These are phyloP conservation scores for Irpex rosettiformis DNA, from an alignment of 1,284 basidiomycete species.

Conservation along the genomic window DNA sequence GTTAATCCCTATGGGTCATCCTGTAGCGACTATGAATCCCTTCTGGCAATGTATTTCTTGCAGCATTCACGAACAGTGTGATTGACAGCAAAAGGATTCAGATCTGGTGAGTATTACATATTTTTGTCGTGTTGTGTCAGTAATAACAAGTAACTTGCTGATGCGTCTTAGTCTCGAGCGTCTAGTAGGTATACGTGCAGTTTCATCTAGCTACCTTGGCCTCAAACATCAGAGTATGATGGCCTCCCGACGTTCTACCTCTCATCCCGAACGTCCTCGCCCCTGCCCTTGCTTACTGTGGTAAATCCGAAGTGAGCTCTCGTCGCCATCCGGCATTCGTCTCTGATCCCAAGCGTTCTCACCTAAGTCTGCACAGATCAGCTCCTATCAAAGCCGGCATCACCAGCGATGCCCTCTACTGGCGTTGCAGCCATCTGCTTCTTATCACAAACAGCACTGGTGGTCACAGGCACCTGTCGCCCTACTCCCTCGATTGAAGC, in stretches of 20 bases:
- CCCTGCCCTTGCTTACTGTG: no score
- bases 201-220: background rate
- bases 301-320: background rate
- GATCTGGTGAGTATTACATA: background rate
- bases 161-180: no score
- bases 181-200: no score
- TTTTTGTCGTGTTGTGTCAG: background rate
- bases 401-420: background rate
- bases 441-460: background rate
- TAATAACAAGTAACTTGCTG: no score
- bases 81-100: background rate
- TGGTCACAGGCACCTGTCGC: background rate
- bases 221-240: background rate
- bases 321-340: no score
- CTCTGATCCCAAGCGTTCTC: no score
- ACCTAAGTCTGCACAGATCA: background rate
- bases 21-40: background rate
- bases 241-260: background rate
- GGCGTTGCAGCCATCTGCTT: background rate
- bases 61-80: background rate
- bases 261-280: no score
- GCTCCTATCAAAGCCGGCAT: background rate
- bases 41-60: conserved; percentile 1
- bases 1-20: background rate
- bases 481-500: background rate